Evolutionary conservation across 805 yeast species (phyloP), one percentile per base, ranked within the genome.

Genomic region (Kuraishia piskuri): DNA sequence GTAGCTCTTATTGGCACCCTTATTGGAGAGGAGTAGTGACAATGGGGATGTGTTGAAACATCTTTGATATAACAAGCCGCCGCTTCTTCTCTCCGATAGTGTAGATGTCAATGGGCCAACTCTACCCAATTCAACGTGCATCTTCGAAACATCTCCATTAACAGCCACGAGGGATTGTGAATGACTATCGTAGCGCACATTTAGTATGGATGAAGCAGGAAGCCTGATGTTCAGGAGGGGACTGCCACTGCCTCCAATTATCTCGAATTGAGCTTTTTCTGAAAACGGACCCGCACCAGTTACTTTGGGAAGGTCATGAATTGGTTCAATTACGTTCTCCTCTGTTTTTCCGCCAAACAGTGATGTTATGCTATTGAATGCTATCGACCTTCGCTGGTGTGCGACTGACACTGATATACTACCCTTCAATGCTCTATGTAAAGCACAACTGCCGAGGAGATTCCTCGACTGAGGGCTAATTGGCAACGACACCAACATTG

Each of bases 221-320:
- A 78, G 55, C 46, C 69, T 70, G 48, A 78, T 70, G 55, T 71
- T 75, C 50, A 78, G 61, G 46, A 78, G 55, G 14, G 40, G 40
- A 52, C 70, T 65, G 22, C 67, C 60, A 3, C 73, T 68, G 14
- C 56, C 52, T 1, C 81, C 82, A 14, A 76, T 55, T 2, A 77
- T 71, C 45, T 67, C 68, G 57, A 74, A 77, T 10, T 59, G 54
- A 2, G 77, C 75, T 8, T 76, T 65, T 54, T 74, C 78, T 23
- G 69, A 67, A 57, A 75, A 76, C 8, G 79, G 78, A 1, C 79
- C 81, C 19, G 60, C 61, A 0, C 78, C 80, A 0, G 80, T 72
- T 2, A 68, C 69, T n/a, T 58, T 60, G 1, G 78, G 75, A 14
- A 66, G 49, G 48, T 64, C 49, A 25, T 59, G 59, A 22, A 61